Conservation (phyloP, 2,329 filamentous ascomycete genomes). For the Aspergillus fijiensis region DNA sequence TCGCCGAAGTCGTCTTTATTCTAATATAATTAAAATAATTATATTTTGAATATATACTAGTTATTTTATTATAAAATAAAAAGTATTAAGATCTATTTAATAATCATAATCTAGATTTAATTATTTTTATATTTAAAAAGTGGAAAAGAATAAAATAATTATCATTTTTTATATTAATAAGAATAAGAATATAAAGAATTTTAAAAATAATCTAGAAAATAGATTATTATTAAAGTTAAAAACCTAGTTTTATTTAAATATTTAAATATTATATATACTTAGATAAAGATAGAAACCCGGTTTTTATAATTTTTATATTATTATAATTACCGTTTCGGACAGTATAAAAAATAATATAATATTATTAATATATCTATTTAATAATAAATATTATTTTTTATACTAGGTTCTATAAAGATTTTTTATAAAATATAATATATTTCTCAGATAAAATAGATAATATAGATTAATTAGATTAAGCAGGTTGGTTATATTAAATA, state of each 20-base stretch:
- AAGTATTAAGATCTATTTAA: background rate
- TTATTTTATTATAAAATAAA: background rate
- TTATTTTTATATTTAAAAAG: background rate
- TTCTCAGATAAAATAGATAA: too few relatives aligned
- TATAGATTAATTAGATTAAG: too few relatives aligned
- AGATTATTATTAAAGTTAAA: background rate
- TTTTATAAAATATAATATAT: too few relatives aligned
- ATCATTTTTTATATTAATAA: background rate
- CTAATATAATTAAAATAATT: background rate
- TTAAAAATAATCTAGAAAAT: background rate
- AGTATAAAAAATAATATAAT: too few relatives aligned
- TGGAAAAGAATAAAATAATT: background rate
- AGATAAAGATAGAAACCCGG: too few relatives aligned
- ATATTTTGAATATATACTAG: constrained; percentile 4
- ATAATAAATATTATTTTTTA: too few relatives aligned
- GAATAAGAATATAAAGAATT: background rate
- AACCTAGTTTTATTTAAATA: background rate
- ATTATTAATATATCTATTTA: background rate
- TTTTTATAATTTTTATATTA: too few relatives aligned
- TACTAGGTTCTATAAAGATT: too few relatives aligned
- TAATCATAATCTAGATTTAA: background rate
- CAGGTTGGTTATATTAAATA: too few relatives aligned
- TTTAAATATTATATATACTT: background rate
- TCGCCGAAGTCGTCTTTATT: background rate
- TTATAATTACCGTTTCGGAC: too few relatives aligned